These are phyloP conservation scores for Cystofilobasidium bisporidii DNA, from an alignment of 768 basidiomycete genomes.

Conservation along the genomic window DNA sequence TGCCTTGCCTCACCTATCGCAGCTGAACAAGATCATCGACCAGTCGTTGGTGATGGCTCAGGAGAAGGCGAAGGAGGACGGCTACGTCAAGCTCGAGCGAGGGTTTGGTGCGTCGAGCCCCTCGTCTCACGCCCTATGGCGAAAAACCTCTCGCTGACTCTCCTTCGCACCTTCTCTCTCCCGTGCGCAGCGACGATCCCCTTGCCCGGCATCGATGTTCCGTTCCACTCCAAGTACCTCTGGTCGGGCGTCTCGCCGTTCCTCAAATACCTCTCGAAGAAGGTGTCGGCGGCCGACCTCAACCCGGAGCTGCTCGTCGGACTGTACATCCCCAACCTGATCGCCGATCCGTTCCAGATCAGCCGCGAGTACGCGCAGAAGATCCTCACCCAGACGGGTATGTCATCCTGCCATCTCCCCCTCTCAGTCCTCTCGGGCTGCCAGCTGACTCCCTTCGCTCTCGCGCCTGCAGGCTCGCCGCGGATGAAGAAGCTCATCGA, in stretches of 20 bases:
- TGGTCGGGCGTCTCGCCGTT: slow-evolving; percentile 92
- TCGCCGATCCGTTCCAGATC: slow-evolving; percentile 45
- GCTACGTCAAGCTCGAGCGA: slow-evolving; percentile 86
- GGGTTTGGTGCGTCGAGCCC: slow-evolving; percentile 57
- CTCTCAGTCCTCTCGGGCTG: too few relatives aligned
- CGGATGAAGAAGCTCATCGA: slow-evolving; percentile 88
- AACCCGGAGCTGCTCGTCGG: slow-evolving; percentile 90
- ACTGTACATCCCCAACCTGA: slow-evolving; percentile 94
- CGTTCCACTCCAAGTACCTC: slow-evolving; percentile 97
- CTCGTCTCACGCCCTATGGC: slow-evolving; percentile 60
- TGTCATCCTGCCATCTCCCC: too few relatives aligned
- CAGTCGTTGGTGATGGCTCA: slow-evolving; percentile 18
- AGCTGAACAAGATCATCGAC: slow-evolving; percentile 26
- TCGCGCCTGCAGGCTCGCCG: slow-evolving; percentile 54
- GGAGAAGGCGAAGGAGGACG: slow-evolving; percentile 63
- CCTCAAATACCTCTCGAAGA: slow-evolving; percentile 69
- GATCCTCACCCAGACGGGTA: slow-evolving; percentile 76
- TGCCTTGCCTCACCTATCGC: background rate
- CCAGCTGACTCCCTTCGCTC: background rate
- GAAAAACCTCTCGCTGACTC: slow-evolving; percentile 10
- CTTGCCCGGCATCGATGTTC: slow-evolving; percentile 86
- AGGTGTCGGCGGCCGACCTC: slow-evolving; percentile 81
- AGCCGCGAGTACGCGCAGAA: slow-evolving; percentile 70
- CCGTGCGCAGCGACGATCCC: slow-evolving; percentile 34
- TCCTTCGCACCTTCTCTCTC: background rate